Percentiles rank a stretch among this genome's conserved stretches.
Evolutionary conservation across 176 grass and related monocot species (phyloP).

Genomic region (Aegilops tauschii): DNA sequence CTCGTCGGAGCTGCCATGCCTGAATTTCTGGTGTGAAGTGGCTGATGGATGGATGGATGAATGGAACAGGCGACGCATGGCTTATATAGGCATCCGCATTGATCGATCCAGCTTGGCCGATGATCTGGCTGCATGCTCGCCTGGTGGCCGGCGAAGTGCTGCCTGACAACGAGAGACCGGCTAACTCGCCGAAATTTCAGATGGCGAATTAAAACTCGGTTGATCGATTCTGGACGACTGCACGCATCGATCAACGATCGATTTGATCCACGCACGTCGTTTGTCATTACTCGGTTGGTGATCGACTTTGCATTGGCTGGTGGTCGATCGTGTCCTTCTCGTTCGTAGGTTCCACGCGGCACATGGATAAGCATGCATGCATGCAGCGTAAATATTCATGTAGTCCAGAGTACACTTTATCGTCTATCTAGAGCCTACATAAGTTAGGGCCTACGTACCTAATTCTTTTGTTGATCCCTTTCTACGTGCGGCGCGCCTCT

Average conservation of each 20-base stretch:
- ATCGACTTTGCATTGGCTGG: not conserved
- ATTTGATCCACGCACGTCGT: not conserved
- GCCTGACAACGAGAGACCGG: too few relatives aligned
- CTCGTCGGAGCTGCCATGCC: not conserved
- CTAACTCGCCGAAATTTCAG: slow-evolving; percentile 1
- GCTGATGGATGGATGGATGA: not conserved
- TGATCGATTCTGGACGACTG: not conserved
- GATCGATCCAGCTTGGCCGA: not conserved
- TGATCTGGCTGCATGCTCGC: not conserved
- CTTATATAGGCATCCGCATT: not conserved
- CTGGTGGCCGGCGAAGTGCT: not conserved
- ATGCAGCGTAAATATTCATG: not conserved
- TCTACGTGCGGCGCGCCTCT: too few relatives aligned
- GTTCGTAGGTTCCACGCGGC: not conserved
- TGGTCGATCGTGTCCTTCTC: not conserved
- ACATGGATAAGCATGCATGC: not conserved
- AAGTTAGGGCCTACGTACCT: too few relatives aligned
- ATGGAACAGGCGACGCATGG: not conserved
- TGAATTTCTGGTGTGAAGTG: not conserved
- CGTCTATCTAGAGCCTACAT: not conserved
- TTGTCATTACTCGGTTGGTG: not conserved
- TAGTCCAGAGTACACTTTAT: too few relatives aligned
- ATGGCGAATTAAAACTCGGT: not conserved
- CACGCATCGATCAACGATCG: not conserved
- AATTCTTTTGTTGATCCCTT: too few relatives aligned